Percentiles rank a stretch among this genome's conserved stretches.
Evolutionary conservation across 2,329 filamentous ascomycete genomes (phyloP).

Genomic region (Geoglossum cookeanum): DNA sequence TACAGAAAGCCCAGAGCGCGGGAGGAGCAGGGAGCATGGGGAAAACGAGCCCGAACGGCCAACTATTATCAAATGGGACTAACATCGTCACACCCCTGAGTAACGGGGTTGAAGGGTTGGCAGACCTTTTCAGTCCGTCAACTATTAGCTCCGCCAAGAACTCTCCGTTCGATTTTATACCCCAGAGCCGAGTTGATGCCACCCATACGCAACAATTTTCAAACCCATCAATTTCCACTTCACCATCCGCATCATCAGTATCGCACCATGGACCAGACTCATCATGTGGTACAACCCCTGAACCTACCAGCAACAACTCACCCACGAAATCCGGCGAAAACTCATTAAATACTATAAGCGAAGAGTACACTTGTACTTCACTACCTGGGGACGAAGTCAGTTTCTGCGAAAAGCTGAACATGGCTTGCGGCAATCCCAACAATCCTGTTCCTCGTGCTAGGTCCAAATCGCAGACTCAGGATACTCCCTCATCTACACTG

Average conservation of each 20-base stretch:
- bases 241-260: constrained; percentile 31
- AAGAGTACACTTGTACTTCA: constrained; percentile 36
- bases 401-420: constrained; percentile 35
- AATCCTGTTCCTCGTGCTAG: constrained; percentile 32
- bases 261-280: constrained; percentile 25
- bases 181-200: constrained; percentile 4
- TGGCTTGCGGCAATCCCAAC: constrained; percentile 33
- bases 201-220: background rate
- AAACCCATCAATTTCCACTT: constrained; percentile 19
- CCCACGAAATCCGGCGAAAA: constrained; percentile 43
- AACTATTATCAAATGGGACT: background rate
- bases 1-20: background rate
- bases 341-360: constrained; percentile 42
- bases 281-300: constrained; percentile 48
- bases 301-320: constrained; percentile 48
- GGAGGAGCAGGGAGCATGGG: constrained; percentile 5
- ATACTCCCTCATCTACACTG: constrained; percentile 16
- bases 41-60: constrained; percentile 4
- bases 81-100: background rate
- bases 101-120: constrained; percentile 25
- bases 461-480: constrained; percentile 25
- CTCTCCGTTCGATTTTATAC: constrained; percentile 18
- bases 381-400: background rate
- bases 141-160: constrained; percentile 25
- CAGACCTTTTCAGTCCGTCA: constrained; percentile 39